Evolutionary conservation across 208 protist species (phyloP).

Genomic region (Leishmania gerbilli): DNA sequence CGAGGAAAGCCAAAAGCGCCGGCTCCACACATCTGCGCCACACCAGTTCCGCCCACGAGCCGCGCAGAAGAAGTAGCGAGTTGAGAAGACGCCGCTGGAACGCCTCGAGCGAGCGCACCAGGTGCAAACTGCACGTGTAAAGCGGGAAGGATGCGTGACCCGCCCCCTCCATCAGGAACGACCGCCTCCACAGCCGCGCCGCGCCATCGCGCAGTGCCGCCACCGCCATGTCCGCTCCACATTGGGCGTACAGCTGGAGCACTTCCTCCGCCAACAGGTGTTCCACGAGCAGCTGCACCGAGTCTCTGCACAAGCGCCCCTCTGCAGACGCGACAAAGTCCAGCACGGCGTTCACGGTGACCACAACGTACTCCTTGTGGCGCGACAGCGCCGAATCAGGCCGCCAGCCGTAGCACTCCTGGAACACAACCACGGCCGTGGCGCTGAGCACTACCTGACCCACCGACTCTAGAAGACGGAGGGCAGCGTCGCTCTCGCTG

Average conservation of each 20-base stretch:
- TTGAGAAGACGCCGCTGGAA: conserved; percentile 45
- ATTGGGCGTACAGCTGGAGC: conserved; percentile 29
- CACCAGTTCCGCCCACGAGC: conserved; percentile 13
- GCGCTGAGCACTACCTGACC: conserved; percentile 22
- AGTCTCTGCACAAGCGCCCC: conserved; percentile 15
- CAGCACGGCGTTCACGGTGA: conserved; percentile 44
- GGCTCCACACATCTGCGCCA: conserved; percentile 26
- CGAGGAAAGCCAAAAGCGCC: conserved; percentile 18
- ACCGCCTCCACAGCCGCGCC: conserved; percentile 50
- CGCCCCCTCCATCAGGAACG: conserved; percentile 33
- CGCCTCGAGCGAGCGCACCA: conserved; percentile 60
- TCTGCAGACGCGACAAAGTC: conserved; percentile 36
- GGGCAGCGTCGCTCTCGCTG: not conserved
- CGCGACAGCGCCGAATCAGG: conserved; percentile 29
- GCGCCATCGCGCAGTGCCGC: conserved; percentile 37
- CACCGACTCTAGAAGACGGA: conserved; percentile 7
- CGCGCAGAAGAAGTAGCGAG: conserved; percentile 31
- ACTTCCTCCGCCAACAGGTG: conserved; percentile 31
- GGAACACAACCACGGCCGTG: conserved; percentile 46
- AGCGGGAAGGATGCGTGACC: conserved; percentile 4
- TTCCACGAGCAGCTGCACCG: conserved; percentile 23
- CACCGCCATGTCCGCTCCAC: conserved; percentile 26
- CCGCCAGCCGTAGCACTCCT: conserved; percentile 54
- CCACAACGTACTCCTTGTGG: conserved; percentile 24
- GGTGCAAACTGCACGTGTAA: conserved; percentile 36